These are phyloP conservation scores for Fusarium keratoplasticum DNA, from an alignment of 2,329 filamentous ascomycete species.

Conservation along the genomic window DNA sequence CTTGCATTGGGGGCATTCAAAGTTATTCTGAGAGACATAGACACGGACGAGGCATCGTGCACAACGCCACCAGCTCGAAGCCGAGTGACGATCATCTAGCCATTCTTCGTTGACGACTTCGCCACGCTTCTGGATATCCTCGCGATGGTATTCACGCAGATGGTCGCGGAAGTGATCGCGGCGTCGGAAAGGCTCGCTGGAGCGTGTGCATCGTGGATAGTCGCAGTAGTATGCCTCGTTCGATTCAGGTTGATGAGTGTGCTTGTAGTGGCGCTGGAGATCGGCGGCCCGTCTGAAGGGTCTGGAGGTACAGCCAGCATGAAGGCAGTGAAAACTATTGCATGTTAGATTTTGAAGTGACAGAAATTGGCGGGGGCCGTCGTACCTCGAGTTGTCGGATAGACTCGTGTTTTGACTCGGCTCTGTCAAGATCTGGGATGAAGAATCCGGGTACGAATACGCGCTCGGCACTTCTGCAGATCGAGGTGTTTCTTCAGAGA, in stretches of 20 bases:
- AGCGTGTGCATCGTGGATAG: constrained; percentile 61
- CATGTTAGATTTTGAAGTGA: not conserved
- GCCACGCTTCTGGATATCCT: constrained; percentile 64
- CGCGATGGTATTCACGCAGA: constrained; percentile 65
- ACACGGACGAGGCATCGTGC: constrained; percentile 63
- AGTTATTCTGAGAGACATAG: constrained; percentile 54
- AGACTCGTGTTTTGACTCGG: not conserved
- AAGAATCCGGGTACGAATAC: not conserved
- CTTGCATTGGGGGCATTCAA: constrained; percentile 61
- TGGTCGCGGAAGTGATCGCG: constrained; percentile 70
- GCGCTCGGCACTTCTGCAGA: not conserved
- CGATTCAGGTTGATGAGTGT: constrained; percentile 58
- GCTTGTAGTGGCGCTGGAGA: constrained; percentile 63
- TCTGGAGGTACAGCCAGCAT: constrained; percentile 55
- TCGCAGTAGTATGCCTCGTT: constrained; percentile 65
- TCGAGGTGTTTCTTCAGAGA: not conserved
- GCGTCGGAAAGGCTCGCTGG: constrained; percentile 60
- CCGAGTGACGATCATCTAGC: constrained; percentile 53
- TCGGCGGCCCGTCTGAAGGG: constrained; percentile 66
- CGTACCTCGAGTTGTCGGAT: not conserved
- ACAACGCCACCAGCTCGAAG: constrained; percentile 65
- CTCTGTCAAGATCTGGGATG: not conserved
- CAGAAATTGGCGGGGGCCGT: not conserved
- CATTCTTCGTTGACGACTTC: constrained; percentile 51
- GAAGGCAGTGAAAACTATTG: constrained; percentile 49